These are phyloP conservation scores for Coemansia sp. DNA, from an alignment of 192 early-diverging fungal species.

Conservation along the genomic window DNA sequence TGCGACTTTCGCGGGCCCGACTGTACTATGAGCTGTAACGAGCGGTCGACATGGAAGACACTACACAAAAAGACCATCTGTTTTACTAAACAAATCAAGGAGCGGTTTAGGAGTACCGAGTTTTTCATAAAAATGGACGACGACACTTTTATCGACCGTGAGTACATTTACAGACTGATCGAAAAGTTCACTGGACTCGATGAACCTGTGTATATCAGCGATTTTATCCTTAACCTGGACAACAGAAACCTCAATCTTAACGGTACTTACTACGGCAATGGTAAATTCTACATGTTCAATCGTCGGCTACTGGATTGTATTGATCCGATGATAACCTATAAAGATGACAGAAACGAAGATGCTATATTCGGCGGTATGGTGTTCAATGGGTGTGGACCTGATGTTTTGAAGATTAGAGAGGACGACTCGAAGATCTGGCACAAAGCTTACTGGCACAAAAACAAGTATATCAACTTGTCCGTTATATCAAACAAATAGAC, in stretches of 20 bases:
- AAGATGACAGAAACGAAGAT: slow-evolving; percentile 27
- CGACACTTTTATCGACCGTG: slow-evolving; percentile 23
- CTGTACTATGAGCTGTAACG: slow-evolving; percentile 28
- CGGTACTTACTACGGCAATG: slow-evolving; percentile 32
- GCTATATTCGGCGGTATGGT: slow-evolving; percentile 42
- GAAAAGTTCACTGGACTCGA: slow-evolving; percentile 11
- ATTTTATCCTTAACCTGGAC: slow-evolving; percentile 29
- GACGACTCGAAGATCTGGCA: slow-evolving; percentile 37
- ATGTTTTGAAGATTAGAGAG: slow-evolving; percentile 23
- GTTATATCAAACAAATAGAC: background rate
- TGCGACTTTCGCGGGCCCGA: slow-evolving; percentile 28
- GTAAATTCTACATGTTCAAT: slow-evolving; percentile 54
- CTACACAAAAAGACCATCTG: slow-evolving; percentile 36
- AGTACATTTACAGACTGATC: slow-evolving; percentile 21
- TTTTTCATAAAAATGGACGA: slow-evolving; percentile 48
- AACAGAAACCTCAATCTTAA: slow-evolving; percentile 7
- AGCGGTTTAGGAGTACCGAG: slow-evolving; percentile 15
- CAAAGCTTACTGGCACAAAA: slow-evolving; percentile 22
- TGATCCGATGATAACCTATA: slow-evolving; percentile 17
- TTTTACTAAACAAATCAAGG: slow-evolving; percentile 24
- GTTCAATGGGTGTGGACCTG: slow-evolving; percentile 21
- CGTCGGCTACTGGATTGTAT: slow-evolving; percentile 30
- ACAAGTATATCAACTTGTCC: slow-evolving; percentile 28
- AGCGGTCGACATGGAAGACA: slow-evolving; percentile 17
- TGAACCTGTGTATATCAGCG: slow-evolving; percentile 29